phyloP scores from a whole-genome alignment of 2,329 filamentous ascomycete species.

The Ceratocystis papillata region DNA sequence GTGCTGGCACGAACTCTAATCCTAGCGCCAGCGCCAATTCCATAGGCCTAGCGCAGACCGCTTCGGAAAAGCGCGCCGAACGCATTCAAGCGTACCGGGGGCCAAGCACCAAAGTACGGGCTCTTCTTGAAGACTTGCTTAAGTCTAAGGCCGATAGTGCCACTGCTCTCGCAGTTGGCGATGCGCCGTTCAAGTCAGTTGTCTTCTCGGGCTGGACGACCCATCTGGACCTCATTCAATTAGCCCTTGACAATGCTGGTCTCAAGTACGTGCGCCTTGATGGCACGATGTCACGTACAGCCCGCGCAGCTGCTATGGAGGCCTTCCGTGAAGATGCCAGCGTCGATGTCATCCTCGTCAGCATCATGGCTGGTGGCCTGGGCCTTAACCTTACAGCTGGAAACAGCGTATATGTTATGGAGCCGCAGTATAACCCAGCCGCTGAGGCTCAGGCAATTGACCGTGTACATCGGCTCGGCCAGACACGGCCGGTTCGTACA shows the following conservation, averaged over 20 bases:
- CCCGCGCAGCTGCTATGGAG: slow-evolving; percentile 65
- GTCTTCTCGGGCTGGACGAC: slow-evolving; percentile 96
- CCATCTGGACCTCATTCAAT: slow-evolving; percentile 82
- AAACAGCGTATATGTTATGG: slow-evolving; percentile 89
- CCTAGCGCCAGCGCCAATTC: background rate
- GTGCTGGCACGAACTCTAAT: slow-evolving; percentile 23
- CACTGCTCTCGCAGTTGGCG: slow-evolving; percentile 40
- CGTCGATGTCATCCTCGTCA: slow-evolving; percentile 76
- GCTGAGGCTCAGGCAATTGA: slow-evolving; percentile 91
- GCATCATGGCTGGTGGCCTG: slow-evolving; percentile 82
- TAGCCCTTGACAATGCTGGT: slow-evolving; percentile 57
- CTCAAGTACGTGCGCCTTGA: slow-evolving; percentile 75
- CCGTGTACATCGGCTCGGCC: slow-evolving; percentile 80
- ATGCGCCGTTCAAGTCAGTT: slow-evolving; percentile 79
- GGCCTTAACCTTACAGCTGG: slow-evolving; percentile 83
- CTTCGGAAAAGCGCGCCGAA: slow-evolving; percentile 26
- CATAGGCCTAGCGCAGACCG: background rate
- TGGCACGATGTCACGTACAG: slow-evolving; percentile 69
- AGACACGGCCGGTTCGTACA: slow-evolving; percentile 78
- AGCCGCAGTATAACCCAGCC: slow-evolving; percentile 93
- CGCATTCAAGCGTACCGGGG: slow-evolving; percentile 57
- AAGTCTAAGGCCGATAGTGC: slow-evolving; percentile 53
- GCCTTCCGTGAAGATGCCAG: slow-evolving; percentile 60
- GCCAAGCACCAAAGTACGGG: slow-evolving; percentile 84
- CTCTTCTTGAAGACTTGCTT: slow-evolving; percentile 64